phyloP scores from a whole-genome alignment of 2,329 filamentous ascomycete genomes.

The Clonostachys sp. region DNA sequence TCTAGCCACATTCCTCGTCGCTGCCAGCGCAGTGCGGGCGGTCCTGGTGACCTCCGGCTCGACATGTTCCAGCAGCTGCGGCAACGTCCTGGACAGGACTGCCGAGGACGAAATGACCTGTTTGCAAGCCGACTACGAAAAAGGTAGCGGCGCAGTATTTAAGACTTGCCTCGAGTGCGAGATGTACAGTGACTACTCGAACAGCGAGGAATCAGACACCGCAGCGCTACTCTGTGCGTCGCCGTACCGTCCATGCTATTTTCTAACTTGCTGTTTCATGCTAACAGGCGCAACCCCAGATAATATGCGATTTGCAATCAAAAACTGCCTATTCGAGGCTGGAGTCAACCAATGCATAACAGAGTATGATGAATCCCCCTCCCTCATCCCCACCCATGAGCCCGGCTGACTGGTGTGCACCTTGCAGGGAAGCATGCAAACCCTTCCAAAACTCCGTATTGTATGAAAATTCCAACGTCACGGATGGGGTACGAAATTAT shows the following conservation, averaged over 20 bases:
- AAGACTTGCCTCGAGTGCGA: constrained; percentile 49
- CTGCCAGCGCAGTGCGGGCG: constrained; percentile 10
- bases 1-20: constrained; percentile 9
- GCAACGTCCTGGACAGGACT: constrained; percentile 45
- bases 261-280: too few species aligned
- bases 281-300: too few species aligned
- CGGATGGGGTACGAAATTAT: constrained; percentile 8
- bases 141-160: constrained; percentile 40
- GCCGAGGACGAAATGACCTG: constrained; percentile 43
- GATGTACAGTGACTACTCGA: constrained; percentile 38
- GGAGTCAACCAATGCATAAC: too few species aligned
- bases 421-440: too few species aligned
- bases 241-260: too few species aligned
- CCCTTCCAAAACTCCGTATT: background rate
- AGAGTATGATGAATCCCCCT: too few species aligned
- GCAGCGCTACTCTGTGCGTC: constrained; percentile 51
- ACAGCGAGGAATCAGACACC: constrained; percentile 42
- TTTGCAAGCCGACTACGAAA: constrained; percentile 28
- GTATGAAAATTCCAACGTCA: constrained; percentile 6
- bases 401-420: too few species aligned
- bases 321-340: too few species aligned
- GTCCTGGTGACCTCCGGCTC: constrained; percentile 42
- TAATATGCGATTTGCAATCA: too few species aligned
- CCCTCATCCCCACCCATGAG: too few species aligned
- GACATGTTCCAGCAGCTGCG: constrained; percentile 44